Evolutionary conservation across 257 asterid genomes (phyloP).

Genomic region (Solanum peruvianum): DNA sequence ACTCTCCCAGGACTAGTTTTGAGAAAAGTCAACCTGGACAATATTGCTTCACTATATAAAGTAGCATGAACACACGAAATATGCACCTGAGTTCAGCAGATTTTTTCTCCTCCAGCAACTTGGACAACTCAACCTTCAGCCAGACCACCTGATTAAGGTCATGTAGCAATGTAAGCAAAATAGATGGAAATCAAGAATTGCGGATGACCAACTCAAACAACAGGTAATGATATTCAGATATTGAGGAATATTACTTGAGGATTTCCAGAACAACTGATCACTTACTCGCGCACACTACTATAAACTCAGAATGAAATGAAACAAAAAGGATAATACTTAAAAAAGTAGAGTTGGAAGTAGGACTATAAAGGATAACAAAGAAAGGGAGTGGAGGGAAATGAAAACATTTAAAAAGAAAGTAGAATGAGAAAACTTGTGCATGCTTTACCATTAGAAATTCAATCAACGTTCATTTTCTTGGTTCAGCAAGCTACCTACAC

Average conservation of each 20-base stretch:
- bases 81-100: slow-evolving; percentile 84
- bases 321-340: not conserved
- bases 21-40: not conserved
- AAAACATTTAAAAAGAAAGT: not conserved
- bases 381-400: not conserved
- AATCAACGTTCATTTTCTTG: not conserved
- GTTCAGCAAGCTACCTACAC: not conserved
- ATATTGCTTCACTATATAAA: not conserved
- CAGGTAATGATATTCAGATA: not conserved
- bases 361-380: not conserved
- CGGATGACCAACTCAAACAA: not conserved
- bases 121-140: slow-evolving; percentile 89
- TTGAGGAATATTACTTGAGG: not conserved
- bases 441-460: not conserved
- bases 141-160: slow-evolving; percentile 47
- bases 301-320: not conserved
- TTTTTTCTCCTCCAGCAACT: slow-evolving; percentile 79
- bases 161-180: not conserved
- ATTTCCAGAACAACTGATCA: not conserved
- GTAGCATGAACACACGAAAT: not conserved
- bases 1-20: not conserved
- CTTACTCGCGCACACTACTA: not conserved
- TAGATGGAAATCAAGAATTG: not conserved
- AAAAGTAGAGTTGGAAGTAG: not conserved
- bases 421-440: not conserved